These are phyloP conservation scores for Oryza coarctata DNA, from an alignment of 176 grass and related monocot genomes.

Conservation along the genomic window DNA sequence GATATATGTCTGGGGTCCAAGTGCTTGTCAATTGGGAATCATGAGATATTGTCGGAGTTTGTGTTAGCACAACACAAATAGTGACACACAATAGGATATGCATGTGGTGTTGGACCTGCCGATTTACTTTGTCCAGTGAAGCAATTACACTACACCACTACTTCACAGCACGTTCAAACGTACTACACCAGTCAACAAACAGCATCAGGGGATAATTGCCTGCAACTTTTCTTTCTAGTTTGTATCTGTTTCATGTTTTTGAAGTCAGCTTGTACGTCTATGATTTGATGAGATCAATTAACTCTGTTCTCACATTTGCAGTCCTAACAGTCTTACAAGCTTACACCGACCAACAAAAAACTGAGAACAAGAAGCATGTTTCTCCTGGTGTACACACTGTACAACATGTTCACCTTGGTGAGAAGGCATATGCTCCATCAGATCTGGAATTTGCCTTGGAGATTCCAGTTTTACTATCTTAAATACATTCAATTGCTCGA, in stretches of 20 bases:
- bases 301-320: not conserved
- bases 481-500: not conserved
- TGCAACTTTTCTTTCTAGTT: not conserved
- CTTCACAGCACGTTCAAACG: not conserved
- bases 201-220: not conserved
- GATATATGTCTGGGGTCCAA: conserved; percentile 11
- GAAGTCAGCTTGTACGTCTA: no score
- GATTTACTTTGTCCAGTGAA: conserved; percentile 19
- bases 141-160: conserved; percentile 1
- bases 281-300: no score
- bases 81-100: conserved; percentile 23
- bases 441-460: not conserved
- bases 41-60: conserved; percentile 35
- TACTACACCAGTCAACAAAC: not conserved
- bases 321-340: no score
- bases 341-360: no score
- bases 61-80: conserved; percentile 15
- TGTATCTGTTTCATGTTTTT: not conserved
- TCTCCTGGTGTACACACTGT: not conserved
- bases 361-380: not conserved
- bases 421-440: not conserved
- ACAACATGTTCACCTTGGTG: not conserved
- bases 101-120: conserved; percentile 3
- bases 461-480: not conserved
- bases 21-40: conserved; percentile 41